phyloP scores from a whole-genome alignment of 2,329 filamentous ascomycete genomes.

The Stemphylium lycopersici region DNA sequence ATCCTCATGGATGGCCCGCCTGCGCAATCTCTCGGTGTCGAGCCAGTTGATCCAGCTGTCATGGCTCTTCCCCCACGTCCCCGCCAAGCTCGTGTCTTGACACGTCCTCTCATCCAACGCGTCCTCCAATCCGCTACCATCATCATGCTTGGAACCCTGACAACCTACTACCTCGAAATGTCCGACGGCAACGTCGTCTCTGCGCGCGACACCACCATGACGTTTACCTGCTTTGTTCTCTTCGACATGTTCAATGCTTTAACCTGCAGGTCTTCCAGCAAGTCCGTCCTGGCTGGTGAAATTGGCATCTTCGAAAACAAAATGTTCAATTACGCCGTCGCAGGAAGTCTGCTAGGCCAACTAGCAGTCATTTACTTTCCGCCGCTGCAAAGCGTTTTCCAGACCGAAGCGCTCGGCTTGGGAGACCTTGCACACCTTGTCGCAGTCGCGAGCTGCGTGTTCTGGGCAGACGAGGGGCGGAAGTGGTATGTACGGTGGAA shows the following conservation, averaged over 20 bases:
- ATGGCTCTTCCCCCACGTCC: constrained; percentile 90
- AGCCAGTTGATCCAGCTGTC: constrained; percentile 90
- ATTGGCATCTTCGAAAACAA: constrained; percentile 81
- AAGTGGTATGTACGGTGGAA: constrained; percentile 67
- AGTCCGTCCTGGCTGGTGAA: constrained; percentile 87
- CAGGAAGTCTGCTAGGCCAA: constrained; percentile 83
- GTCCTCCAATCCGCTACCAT: constrained; percentile 86
- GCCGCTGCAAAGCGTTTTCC: constrained; percentile 91
- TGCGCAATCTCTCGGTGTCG: constrained; percentile 94
- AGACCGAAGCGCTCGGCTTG: constrained; percentile 83
- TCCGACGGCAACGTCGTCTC: constrained; percentile 79
- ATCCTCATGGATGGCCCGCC: constrained; percentile 99
- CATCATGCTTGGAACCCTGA: constrained; percentile 91
- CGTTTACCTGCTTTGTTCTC: constrained; percentile 97
- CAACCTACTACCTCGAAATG: constrained; percentile 93
- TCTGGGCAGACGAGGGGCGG: constrained; percentile 90
- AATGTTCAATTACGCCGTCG: constrained; percentile 96
- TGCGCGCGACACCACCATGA: constrained; percentile 97
- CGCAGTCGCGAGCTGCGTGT: constrained; percentile 82
- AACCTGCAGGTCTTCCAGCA: constrained; percentile 87
- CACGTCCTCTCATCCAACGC: constrained; percentile 76
- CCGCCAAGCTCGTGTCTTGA: constrained; percentile 90
- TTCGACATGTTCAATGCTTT: constrained; percentile 99
- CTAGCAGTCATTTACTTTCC: constrained; percentile 93
- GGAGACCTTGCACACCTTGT: constrained; percentile 76